Evolutionary conservation across 2,329 filamentous ascomycete genomes (phyloP), one percentile per base, ranked within the genome.

Genomic region (Pyrenochaeta sp.): DNA sequence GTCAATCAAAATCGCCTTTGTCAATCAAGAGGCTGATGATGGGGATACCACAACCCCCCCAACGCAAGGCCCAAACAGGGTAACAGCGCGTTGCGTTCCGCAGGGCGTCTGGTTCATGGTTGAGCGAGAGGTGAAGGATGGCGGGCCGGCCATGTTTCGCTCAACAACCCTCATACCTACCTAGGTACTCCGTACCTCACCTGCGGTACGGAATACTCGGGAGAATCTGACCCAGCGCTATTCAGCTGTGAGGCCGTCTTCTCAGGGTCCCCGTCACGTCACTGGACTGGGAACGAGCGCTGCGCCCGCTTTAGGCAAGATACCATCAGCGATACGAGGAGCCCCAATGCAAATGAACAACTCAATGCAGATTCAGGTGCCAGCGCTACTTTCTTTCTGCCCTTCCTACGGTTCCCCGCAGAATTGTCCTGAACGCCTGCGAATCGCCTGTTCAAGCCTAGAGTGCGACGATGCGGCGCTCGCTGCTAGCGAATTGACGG

Each of bases 331-430:
- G 18, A 35, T 38, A 47, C 38, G 43, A 36, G 29, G n/a, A n/a
- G n/a, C n/a, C 15, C 28, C 15, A 21, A 32, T 32, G 13, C 30
- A 21, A 34, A 31, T 13, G 14, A n/a, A 38, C 17, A 40, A 41
- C 20, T 13, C 28, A 34, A 42, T 24, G 22, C 15, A 29, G n/a
- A 24, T 28, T 11, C 18, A 35, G 28, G 18, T 34, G 21, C 23
- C 18, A 24, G 32, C 15, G 14, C 31, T 23, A 7, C 26, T 40
- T 36, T 35, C 27, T 29, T 27, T 22, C 13, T 31, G 38, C 38
- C 14, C 15, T 19, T 30, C 15, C 28, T 27, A 46, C 46, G 46
- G 46, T 46, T 49, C 46, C 46, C 46, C 46, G 43, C 46, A 49
- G 42, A n/a, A n/a, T 13, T 22, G 31, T 34, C 31, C 31, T 26